phyloP scores from a whole-genome alignment of 345 rosid genomes.

The Ailanthus altissimus region DNA sequence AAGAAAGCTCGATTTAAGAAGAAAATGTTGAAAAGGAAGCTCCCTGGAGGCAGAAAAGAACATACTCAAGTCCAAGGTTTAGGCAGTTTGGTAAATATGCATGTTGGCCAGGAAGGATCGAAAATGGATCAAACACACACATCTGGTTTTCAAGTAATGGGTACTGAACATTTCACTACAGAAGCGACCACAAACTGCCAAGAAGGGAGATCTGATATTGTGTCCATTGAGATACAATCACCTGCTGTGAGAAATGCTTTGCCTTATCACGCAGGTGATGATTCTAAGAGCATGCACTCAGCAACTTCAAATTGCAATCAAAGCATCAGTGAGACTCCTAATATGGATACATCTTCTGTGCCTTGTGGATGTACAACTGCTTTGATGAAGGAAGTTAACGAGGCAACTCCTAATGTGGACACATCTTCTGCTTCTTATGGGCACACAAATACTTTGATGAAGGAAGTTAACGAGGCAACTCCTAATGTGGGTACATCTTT shows the following conservation, averaged over 20 bases:
- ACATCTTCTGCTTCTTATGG: constrained; percentile 10
- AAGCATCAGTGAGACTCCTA: constrained; percentile 15
- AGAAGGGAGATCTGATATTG: constrained; percentile 17
- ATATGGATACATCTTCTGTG: constrained; percentile 13
- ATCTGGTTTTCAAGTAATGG: constrained; percentile 16
- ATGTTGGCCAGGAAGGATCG: constrained; percentile 13
- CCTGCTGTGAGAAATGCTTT: constrained; percentile 17
- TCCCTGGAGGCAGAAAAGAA: constrained; percentile 6
- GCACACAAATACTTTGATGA: constrained; percentile 12
- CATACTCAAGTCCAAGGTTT: constrained; percentile 19
- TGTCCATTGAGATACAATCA: constrained; percentile 15
- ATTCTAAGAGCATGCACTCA: constrained; percentile 27
- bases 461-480: constrained; percentile 11
- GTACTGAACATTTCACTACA: constrained; percentile 5
- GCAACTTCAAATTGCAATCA: constrained; percentile 17
- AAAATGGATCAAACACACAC: constrained; percentile 22
- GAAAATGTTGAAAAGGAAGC: constrained; percentile 43
- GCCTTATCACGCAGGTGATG: constrained; percentile 17
- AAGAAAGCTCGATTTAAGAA: constrained; percentile 61
- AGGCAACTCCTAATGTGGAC: constrained; percentile 23
- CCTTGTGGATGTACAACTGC: constrained; percentile 16
- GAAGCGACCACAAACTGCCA: constrained; percentile 15
- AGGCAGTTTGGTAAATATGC: not conserved
- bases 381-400: constrained; percentile 12
- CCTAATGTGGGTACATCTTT: constrained; percentile 23